phyloP scores from a whole-genome alignment of 805 yeast genomes.

The Ogataea ramenticola region DNA sequence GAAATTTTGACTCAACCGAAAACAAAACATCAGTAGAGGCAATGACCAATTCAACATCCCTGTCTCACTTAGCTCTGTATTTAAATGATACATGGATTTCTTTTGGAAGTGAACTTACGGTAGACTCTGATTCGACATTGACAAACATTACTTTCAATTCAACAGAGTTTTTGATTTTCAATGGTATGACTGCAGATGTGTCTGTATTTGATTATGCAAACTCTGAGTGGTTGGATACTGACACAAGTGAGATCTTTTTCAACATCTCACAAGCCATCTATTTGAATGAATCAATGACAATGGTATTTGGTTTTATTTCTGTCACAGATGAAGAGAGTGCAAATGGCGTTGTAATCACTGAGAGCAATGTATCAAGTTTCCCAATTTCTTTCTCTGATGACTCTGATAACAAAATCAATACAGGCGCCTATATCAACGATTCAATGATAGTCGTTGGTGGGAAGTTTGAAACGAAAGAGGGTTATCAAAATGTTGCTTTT shows the following conservation, averaged over 20 bases:
- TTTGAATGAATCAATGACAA: constrained; percentile 4
- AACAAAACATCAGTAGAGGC: constrained; percentile 16
- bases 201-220: constrained; percentile 36
- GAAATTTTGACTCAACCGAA: constrained; percentile 20
- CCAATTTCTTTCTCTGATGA: constrained; percentile 16
- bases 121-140: constrained; percentile 16
- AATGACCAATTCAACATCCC: constrained; percentile 12
- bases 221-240: constrained; percentile 25
- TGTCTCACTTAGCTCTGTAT: constrained; percentile 31
- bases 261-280: constrained; percentile 22
- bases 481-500: constrained; percentile 12
- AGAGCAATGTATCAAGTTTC: constrained; percentile 3
- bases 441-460: constrained; percentile 56
- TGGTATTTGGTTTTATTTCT: constrained; percentile 8
- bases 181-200: constrained; percentile 13
- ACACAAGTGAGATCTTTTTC: constrained; percentile 10
- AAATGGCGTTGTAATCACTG: not conserved
- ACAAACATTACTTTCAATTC: constrained; percentile 30
- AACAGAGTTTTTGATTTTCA: constrained; percentile 35
- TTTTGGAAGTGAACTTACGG: constrained; percentile 20
- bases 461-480: constrained; percentile 29
- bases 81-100: constrained; percentile 34
- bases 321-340: constrained; percentile 3
- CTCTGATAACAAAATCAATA: constrained; percentile 11
- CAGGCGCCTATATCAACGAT: constrained; percentile 40